Percentiles rank a stretch among this genome's conserved stretches.
These are phyloP conservation scores for Astragalus membranaceus DNA, from an alignment of 306 rosid species.

Conservation along the genomic window DNA sequence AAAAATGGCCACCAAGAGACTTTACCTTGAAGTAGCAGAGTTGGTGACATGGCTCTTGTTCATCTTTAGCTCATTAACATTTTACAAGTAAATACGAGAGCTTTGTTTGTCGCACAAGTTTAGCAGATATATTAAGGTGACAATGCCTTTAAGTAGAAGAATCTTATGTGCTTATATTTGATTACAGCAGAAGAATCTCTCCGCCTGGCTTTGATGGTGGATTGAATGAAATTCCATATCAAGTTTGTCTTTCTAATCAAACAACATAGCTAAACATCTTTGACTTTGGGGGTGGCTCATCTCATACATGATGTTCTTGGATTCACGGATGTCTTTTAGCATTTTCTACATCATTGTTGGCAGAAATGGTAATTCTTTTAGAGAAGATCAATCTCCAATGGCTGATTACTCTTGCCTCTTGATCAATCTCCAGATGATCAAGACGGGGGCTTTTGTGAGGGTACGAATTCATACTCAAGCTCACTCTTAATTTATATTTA, in stretches of 20 bases:
- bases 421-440: background rate
- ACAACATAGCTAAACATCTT: background rate
- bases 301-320: background rate
- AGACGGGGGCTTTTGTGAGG: conserved; percentile 1
- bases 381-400: background rate
- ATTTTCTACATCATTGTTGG: background rate
- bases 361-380: background rate
- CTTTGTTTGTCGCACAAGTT: background rate
- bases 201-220: conserved; percentile 10
- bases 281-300: background rate
- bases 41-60: background rate
- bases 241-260: background rate
- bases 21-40: background rate
- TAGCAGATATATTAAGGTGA: background rate
- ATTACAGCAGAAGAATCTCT: conserved; percentile 1
- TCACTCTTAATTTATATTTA: background rate
- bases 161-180: background rate
- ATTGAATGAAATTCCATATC: background rate
- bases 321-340: background rate
- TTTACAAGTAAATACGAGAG: background rate
- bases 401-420: conserved; percentile 4
- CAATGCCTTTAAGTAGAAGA: background rate
- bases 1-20: conserved; percentile 3
- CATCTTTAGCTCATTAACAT: background rate
- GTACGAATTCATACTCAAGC: background rate